These are phyloP conservation scores for Pichia sp. DNA, from an alignment of 1,139 yeast species.

Conservation along the genomic window DNA sequence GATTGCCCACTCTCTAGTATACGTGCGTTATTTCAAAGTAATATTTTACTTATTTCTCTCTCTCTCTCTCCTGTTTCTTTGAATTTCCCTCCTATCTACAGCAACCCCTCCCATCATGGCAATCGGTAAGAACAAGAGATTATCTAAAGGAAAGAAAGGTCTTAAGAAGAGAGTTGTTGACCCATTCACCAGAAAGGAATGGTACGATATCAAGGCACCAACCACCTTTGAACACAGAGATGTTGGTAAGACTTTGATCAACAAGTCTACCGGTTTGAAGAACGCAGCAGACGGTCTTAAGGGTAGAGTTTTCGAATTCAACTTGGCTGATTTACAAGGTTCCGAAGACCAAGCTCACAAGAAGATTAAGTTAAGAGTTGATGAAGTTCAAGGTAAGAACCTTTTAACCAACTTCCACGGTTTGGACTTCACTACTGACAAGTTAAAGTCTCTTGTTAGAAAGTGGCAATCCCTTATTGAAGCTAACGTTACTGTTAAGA, in stretches of 20 bases:
- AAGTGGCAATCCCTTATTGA: constrained; percentile 92
- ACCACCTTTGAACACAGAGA: constrained; percentile 90
- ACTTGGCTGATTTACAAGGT: constrained; percentile 86
- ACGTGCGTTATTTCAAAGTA: background rate
- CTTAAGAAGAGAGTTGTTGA: constrained; percentile 93
- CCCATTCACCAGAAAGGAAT: constrained; percentile 93
- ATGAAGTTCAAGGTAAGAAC: constrained; percentile 91
- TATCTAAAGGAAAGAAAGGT: constrained; percentile 94
- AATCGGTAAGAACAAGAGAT: constrained; percentile 96
- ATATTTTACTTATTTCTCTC: background rate
- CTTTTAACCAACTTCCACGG: constrained; percentile 95
- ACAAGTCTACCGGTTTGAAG: constrained; percentile 90
- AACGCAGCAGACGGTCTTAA: constrained; percentile 88
- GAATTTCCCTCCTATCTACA: constrained; percentile 7
- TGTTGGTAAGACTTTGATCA: constrained; percentile 90
- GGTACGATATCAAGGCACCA: constrained; percentile 94
- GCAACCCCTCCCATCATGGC: constrained; percentile 60
- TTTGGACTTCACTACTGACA: constrained; percentile 85
- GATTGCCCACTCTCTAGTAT: background rate
- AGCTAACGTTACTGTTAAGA: constrained; percentile 88
- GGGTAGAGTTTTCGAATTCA: constrained; percentile 85
- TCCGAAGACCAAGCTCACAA: constrained; percentile 91
- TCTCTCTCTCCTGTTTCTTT: background rate
- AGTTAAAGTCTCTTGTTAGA: constrained; percentile 84
- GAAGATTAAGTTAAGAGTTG: constrained; percentile 84